A percentile compares a stretch with the other conserved stretches of the same genome.
Conservation (phyloP, 345 rosid species). For the Hevea brasiliensis region DNA sequence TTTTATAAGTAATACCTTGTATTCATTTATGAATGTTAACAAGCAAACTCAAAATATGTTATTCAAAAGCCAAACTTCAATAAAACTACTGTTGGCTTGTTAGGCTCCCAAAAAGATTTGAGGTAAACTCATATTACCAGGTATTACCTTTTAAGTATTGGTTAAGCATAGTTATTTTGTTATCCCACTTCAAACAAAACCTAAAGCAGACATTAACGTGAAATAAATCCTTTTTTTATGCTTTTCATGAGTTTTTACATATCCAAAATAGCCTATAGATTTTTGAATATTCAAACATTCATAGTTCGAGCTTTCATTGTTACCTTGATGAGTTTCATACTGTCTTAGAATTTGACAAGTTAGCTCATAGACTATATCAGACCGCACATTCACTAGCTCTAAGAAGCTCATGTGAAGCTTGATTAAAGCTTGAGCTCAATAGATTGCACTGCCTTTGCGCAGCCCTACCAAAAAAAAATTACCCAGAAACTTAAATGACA, state of each 20-base stretch:
- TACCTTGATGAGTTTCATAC: not conserved
- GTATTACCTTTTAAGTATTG: not conserved
- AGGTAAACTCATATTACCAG: not conserved
- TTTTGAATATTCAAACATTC: not conserved
- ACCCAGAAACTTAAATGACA: not conserved
- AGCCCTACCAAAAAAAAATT: not conserved
- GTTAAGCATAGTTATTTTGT: not conserved
- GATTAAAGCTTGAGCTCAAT: not conserved
- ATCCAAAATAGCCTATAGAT: not conserved
- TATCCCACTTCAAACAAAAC: not conserved
- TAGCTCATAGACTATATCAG: not conserved
- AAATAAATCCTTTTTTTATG: not conserved
- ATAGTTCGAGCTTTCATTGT: not conserved
- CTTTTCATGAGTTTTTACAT: not conserved
- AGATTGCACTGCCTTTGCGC: not conserved
- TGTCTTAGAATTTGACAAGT: not conserved
- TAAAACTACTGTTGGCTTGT: not conserved
- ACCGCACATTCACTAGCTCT: not conserved
- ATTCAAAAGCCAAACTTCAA: not conserved
- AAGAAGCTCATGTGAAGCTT: not conserved
- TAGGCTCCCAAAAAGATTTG: not conserved
- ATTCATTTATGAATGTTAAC: not conserved
- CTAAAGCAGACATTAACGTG: not conserved
- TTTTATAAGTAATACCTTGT: not conserved
- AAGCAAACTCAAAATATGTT: not conserved